Evolutionary conservation across 129 eudicot genomes (phyloP), one percentile per base, ranked within the genome.

Genomic region (Escallonia rubra): DNA sequence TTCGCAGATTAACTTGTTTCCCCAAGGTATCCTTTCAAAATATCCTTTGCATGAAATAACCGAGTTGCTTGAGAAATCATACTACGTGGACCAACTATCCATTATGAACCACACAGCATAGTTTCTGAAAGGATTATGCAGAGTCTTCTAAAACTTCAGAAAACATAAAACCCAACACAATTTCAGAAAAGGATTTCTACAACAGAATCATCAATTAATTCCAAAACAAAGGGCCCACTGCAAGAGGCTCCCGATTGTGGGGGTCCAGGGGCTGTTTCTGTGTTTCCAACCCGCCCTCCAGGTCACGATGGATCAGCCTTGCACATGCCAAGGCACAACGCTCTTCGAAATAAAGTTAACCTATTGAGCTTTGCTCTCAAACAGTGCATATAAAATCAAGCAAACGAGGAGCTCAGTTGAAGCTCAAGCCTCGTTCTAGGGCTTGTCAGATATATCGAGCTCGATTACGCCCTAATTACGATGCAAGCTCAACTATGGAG

Each of bases 111-210:
- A 13, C 6, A 9, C 14, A 39, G 49, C 43, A 72, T 16, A 6
- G 40, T 46, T 49, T 50, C 74, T 70, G 74, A 46, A 70, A 70
- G 48, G 7, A 70, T n/a, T n/a, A 59, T 39, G 8, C 7, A 40
- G 44, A 61, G 38, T 51, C n/a, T 47, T 64, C n/a, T 7, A 38
- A 8, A 58, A 4, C 10, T 7, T 16, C 8, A 58, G 13, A 4
- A 57, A 58, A 58, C 3, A 52, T 52, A 52, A 52, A 11, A 52
- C 3, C 4, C 34, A 23, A 23, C 34, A 23, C 34, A 23, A 23
- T 23, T 23, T 23, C 34, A 23, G 34, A 23, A 23, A 23, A 23
- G 34, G 34, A 23, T 23, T 23, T 23, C 34, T 46, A 9, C 50
- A 46, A 46, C 10, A 5, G 10, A 9, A 46, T 6, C 6, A 46